phyloP scores from a whole-genome alignment of 306 rosid genomes.

The Comarum palustre region DNA sequence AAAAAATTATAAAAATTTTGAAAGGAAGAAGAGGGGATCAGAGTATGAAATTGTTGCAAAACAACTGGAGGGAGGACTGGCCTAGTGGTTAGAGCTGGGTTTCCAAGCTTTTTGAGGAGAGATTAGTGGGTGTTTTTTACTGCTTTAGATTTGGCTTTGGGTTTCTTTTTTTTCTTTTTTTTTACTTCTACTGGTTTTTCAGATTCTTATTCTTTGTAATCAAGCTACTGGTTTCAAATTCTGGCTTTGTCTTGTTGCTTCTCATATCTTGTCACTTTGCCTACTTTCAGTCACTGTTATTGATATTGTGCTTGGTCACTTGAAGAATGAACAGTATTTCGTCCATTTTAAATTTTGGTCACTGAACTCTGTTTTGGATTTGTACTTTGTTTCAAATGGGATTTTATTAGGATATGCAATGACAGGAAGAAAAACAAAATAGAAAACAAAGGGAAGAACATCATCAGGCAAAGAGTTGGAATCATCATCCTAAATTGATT shows the following conservation, averaged over 20 bases:
- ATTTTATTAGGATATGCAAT: not conserved
- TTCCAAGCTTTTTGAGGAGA: not conserved
- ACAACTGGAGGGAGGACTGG: conserved; percentile 46
- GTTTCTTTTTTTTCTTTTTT: not conserved
- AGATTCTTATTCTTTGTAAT: not conserved
- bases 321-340: not conserved
- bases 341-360: not conserved
- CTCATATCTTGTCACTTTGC: not conserved
- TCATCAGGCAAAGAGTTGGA: not conserved
- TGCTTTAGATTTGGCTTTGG: not conserved
- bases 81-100: conserved; percentile 43
- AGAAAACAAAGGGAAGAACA: not conserved
- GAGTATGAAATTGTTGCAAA: conserved; percentile 25
- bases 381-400: not conserved
- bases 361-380: not conserved
- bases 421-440: conserved; percentile 5
- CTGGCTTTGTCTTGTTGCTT: conserved; percentile 1
- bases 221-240: not conserved
- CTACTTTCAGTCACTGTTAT: not conserved
- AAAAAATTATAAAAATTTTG: no score
- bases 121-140: not conserved
- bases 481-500: not conserved
- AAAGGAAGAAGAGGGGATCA: not conserved
- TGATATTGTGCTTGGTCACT: not conserved
- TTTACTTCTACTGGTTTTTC: not conserved